Evolutionary conservation across 2,329 filamentous ascomycete species (phyloP).

Genomic region (Cercospora zeina): DNA sequence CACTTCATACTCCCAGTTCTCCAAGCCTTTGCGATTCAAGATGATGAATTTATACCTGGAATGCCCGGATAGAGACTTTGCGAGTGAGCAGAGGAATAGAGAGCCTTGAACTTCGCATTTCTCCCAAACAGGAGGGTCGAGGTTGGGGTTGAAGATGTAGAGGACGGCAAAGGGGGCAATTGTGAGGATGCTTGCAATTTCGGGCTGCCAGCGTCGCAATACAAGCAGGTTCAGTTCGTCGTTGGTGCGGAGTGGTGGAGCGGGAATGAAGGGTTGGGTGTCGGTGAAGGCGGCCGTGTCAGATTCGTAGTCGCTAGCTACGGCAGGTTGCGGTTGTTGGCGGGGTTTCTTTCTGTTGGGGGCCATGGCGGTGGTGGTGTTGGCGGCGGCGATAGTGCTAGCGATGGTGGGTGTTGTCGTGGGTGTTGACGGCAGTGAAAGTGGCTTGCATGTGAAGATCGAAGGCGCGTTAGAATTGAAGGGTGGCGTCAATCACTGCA

Average conservation of each 20-base stretch:
- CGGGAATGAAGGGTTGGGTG: constrained; percentile 37
- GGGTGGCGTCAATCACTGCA: accelerated
- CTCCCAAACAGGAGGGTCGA: constrained; percentile 66
- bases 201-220: constrained; percentile 75
- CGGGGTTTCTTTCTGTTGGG: constrained; percentile 22
- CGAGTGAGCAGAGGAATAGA: constrained; percentile 77
- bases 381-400: background rate
- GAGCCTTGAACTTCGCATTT: constrained; percentile 84
- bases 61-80: constrained; percentile 38
- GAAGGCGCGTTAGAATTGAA: background rate
- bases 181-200: constrained; percentile 70
- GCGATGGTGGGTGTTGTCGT: background rate
- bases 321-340: constrained; percentile 19
- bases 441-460: constrained; percentile 5
- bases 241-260: constrained; percentile 64
- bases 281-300: constrained; percentile 35
- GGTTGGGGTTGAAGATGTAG: constrained; percentile 70
- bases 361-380: constrained; percentile 23
- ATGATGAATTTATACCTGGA: constrained; percentile 50
- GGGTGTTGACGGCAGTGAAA: background rate
- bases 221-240: constrained; percentile 86
- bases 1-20: constrained; percentile 51
- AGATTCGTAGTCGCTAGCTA: constrained; percentile 21
- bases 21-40: constrained; percentile 51
- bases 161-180: constrained; percentile 84